phyloP scores from a whole-genome alignment of 1,284 basidiomycete species.

The Apiotrichum siamense region DNA sequence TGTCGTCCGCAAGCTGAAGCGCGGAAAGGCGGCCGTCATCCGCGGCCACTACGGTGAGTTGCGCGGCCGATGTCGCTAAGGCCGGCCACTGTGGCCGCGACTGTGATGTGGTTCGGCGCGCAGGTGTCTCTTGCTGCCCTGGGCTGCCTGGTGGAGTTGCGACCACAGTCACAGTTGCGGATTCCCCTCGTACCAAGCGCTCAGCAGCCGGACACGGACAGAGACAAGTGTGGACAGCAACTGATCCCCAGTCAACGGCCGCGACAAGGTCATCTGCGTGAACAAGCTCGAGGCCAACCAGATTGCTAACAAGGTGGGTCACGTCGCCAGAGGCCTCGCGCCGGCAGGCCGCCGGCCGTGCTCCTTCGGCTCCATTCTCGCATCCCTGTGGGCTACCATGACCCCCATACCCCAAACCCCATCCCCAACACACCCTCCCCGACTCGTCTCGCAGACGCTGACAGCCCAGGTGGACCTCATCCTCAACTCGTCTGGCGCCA shows the following conservation, averaged over 20 bases:
- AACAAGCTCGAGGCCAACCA: slow-evolving; percentile 44
- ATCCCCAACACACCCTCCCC: background rate
- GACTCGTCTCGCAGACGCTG: background rate
- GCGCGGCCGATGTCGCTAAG: background rate
- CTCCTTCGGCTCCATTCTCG: no score
- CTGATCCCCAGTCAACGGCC: slow-evolving; percentile 49
- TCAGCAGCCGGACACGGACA: no score
- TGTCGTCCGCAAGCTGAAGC: slow-evolving; percentile 42
- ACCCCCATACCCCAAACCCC: no score
- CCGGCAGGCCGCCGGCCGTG: no score
- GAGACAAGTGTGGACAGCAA: no score
- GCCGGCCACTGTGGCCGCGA: no score
- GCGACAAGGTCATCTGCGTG: slow-evolving; percentile 51
- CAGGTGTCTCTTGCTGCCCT: no score
- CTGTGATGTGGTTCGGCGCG: no score
- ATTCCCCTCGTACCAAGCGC: no score
- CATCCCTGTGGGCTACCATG: no score
- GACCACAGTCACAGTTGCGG: background rate
- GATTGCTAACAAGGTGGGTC: slow-evolving; percentile 42
- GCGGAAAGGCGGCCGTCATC: slow-evolving; percentile 45
- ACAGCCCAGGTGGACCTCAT: slow-evolving; percentile 29
- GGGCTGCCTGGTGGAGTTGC: background rate
- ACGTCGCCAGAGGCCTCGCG: no score
- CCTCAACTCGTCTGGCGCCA: slow-evolving; percentile 43
- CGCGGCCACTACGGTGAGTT: slow-evolving; percentile 48